phyloP scores from a whole-genome alignment of 306 rosid genomes.

The Spatholobus suberectus region DNA sequence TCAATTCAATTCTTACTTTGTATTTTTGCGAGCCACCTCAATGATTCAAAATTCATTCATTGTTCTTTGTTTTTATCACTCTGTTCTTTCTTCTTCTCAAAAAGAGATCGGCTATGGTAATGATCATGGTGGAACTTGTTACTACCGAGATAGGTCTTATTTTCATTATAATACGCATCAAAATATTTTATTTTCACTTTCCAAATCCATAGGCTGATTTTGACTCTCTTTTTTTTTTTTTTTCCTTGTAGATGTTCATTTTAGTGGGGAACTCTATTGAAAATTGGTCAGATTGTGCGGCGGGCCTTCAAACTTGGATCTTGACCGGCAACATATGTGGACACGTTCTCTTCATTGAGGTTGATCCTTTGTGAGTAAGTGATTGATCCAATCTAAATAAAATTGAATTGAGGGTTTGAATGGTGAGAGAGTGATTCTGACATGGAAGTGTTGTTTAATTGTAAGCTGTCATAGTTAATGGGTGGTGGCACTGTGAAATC shows the following conservation, averaged over 20 bases:
- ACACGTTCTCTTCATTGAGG: constrained; percentile 2
- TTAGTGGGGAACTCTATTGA: constrained; percentile 13
- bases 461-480: constrained; percentile 42
- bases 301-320: constrained; percentile 8
- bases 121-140: background rate
- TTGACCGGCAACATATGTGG: background rate
- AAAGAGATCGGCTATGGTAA: background rate
- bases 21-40: background rate
- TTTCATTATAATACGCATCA: background rate
- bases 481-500: constrained; percentile 58
- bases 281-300: constrained; percentile 18
- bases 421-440: constrained; percentile 24
- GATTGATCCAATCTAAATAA: background rate
- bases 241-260: constrained; percentile 29
- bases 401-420: background rate
- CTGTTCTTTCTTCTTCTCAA: background rate
- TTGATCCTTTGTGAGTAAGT: constrained; percentile 21
- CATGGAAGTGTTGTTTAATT: constrained; percentile 56
- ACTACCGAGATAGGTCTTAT: constrained; percentile 2
- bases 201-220: background rate
- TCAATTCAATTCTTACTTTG: background rate
- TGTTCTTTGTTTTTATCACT: background rate
- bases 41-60: background rate
- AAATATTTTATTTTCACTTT: background rate
- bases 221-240: background rate